phyloP scores from a whole-genome alignment of 1,139 yeast genomes.

The Pichia inconspicua region DNA sequence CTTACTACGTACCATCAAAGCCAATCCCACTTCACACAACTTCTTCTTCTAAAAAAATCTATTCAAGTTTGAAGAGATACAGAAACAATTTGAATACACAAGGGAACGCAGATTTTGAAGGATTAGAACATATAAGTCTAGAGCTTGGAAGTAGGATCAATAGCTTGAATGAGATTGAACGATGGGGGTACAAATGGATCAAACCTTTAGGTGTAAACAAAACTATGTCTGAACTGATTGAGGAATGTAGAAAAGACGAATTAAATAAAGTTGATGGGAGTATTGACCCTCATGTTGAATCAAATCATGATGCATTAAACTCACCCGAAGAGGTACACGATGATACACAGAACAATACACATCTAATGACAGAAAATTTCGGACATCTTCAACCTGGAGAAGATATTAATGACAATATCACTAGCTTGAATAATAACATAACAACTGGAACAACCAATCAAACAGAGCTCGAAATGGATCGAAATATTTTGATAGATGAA shows the following conservation, averaged over 20 bases:
- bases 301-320: neutral
- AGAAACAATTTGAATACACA: neutral
- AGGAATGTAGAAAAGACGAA: slow-evolving; percentile 17
- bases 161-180: slow-evolving; percentile 37
- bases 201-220: slow-evolving; percentile 50
- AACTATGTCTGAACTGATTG: slow-evolving; percentile 38
- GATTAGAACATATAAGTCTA: slow-evolving; percentile 23
- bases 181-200: slow-evolving; percentile 42
- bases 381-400: slow-evolving; percentile 10
- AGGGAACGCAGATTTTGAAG: slow-evolving; percentile 4
- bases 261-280: neutral
- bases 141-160: slow-evolving; percentile 24
- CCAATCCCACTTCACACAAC: slow-evolving; percentile 9
- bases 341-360: slow-evolving; percentile 4
- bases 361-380: slow-evolving; percentile 10
- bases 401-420: neutral
- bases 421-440: neutral
- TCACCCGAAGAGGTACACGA: neutral
- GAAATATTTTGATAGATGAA: slow-evolving; percentile 6
- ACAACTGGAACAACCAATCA: neutral
- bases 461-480: neutral
- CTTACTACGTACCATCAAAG: slow-evolving; percentile 11
- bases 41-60: slow-evolving; percentile 1
- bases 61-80: slow-evolving; percentile 4
- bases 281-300: neutral